A percentile compares a stretch with the other conserved stretches of the same genome.
Conservation (phyloP, 2,329 filamentous ascomycete genomes). For the Pestalotiopsis sp. region DNA sequence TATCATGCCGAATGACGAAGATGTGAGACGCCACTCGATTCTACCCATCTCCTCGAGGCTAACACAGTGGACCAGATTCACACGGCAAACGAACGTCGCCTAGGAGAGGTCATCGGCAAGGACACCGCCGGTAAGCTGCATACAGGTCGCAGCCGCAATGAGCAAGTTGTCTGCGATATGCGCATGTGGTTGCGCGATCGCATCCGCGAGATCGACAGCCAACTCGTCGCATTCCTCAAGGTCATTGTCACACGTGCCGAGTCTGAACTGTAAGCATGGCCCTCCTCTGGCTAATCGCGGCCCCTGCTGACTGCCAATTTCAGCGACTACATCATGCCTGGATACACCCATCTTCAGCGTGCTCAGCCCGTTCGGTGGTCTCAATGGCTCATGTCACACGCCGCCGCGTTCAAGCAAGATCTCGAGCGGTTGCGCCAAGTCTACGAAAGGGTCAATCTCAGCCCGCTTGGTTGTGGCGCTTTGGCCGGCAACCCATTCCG, state of each 20-base stretch:
- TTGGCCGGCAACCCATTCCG: constrained; percentile 75
- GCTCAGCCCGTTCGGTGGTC: constrained; percentile 73
- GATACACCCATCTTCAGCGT: constrained; percentile 76
- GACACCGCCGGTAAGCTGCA: constrained; percentile 86
- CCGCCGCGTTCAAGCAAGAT: constrained; percentile 64
- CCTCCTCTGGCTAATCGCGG: constrained; percentile 12
- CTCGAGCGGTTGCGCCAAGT: constrained; percentile 69
- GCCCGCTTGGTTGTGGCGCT: constrained; percentile 68
- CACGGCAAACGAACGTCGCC: constrained; percentile 42
- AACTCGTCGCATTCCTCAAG: constrained; percentile 68
- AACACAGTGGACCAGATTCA: constrained; percentile 18
- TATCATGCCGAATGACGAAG: constrained; percentile 41
- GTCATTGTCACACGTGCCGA: constrained; percentile 67
- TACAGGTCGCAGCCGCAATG: constrained; percentile 83
- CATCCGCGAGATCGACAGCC: constrained; percentile 67
- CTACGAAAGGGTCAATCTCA: constrained; percentile 63
- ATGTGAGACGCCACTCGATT: constrained; percentile 24
- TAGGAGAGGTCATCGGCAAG: constrained; percentile 84
- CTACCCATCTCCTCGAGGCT: constrained; percentile 16
- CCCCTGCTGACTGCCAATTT: constrained; percentile 14
- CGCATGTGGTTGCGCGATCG: constrained; percentile 82
- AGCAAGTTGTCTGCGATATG: constrained; percentile 90
- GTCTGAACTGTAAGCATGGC: constrained; percentile 52
- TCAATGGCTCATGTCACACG: constrained; percentile 73
- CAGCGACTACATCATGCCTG: constrained; percentile 67